Evolutionary conservation across 2,329 filamentous ascomycete species (phyloP).

Genomic region (Emmonsiellopsis sp.): DNA sequence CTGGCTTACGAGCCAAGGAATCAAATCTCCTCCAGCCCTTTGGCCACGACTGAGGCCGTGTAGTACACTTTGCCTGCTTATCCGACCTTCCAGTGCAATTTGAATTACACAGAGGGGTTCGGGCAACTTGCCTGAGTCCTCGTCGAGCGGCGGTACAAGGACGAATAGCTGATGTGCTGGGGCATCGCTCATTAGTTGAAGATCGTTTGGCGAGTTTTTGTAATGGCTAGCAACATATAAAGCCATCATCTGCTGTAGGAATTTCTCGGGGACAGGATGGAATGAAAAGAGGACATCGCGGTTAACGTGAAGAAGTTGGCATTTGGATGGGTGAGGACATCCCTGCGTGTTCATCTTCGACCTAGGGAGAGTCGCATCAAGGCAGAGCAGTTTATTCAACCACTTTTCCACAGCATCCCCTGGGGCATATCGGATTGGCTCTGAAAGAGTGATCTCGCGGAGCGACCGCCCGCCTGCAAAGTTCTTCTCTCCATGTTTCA

Average conservation of each 20-base stretch:
- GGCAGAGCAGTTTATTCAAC: constrained; percentile 87
- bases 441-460: constrained; percentile 82
- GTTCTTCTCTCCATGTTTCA: constrained; percentile 52
- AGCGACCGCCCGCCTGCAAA: constrained; percentile 64
- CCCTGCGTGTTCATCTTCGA: constrained; percentile 63
- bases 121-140: constrained; percentile 67
- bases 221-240: constrained; percentile 96
- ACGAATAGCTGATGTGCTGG: constrained; percentile 95
- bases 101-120: constrained; percentile 94
- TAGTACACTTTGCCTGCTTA: constrained; percentile 84
- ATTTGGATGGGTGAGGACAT: constrained; percentile 82
- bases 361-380: constrained; percentile 82
- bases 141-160: constrained; percentile 73
- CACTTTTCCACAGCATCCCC: constrained; percentile 91
- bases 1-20: constrained; percentile 94
- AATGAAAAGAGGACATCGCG: constrained; percentile 97
- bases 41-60: constrained; percentile 83
- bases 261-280: constrained; percentile 92
- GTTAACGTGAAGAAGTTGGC: constrained; percentile 88
- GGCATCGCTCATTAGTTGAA: constrained; percentile 98
- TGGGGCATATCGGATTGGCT: constrained; percentile 88
- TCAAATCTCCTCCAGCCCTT: constrained; percentile 81
- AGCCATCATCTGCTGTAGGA: constrained; percentile 96
- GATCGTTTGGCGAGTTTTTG: constrained; percentile 94
- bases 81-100: constrained; percentile 86